Base-by-base conservation (phyloP, 768 basidiomycete genomes). In the Cystobasidium onofrii region DNA sequence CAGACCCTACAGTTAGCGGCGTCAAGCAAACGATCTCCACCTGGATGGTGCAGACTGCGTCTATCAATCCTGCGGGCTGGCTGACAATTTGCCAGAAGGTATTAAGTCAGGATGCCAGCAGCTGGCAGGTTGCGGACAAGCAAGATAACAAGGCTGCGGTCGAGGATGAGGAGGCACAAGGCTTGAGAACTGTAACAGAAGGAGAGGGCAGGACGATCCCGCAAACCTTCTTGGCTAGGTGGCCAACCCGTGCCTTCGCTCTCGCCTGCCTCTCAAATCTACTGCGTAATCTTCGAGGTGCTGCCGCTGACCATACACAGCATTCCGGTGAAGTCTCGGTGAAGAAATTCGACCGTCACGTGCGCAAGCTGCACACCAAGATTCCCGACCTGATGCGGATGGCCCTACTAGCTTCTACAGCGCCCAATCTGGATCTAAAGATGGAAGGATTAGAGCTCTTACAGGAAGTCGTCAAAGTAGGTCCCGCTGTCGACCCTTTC, bases 61-160 rank as follows among this genome's bases (percentile, higher is more conserved):
- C 90, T 23, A 87, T 90, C 72, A 91, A 93, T 75, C 95, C 96
- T 0, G 92, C 90, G 0, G 96, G 94, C 0, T 99, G 96, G 96
- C 96, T 99, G 71, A 93, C 94, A 79, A 85, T 98, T 0, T 98
- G 95, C 78, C 95, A 97, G 81, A 85, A 92, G 29, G 98, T 99
- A 79, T 6, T 86, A 91, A 12, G 94, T 92, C 13, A 92, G 91
- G 3, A 91, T 90, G 0, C 88, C 89, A 1, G 90, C 90, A 78
- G 88, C 87, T 34, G 78, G 86, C 86, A 57, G 70, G 29, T 27
- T 27, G 50, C 17, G 85, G 85, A 0, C 87, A 90, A 74, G 87
- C 87, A n/a, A 31, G 31, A 31, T 1, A 54, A 41, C 1, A 31
- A 31, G 2, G 85, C 87, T 0, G 72, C 81, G n/a, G 77, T 85